Percentiles rank a stretch among this genome's conserved stretches.
Conservation (phyloP, 2,329 filamentous ascomycete genomes). For the Arthrinium puccinioides region DNA sequence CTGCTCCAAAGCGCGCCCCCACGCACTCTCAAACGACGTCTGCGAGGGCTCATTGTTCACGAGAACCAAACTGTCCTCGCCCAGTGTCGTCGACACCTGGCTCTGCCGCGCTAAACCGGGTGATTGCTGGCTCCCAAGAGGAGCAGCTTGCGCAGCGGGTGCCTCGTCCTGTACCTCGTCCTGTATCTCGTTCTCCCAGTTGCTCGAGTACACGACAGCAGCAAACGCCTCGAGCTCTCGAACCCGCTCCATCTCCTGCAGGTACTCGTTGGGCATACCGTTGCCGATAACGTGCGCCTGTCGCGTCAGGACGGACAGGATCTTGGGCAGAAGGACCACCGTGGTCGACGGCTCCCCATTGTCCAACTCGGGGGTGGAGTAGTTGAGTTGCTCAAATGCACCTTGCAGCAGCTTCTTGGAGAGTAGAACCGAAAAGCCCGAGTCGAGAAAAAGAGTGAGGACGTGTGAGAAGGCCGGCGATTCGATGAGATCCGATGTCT, state of each 20-base stretch:
- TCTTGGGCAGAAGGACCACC: conserved; percentile 67
- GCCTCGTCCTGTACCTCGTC: conserved; percentile 31
- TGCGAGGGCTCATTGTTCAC: conserved; percentile 32
- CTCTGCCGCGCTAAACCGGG: conserved; percentile 4
- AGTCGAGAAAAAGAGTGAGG: conserved; percentile 76
- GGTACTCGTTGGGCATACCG: conserved; percentile 64
- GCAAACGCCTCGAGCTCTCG: conserved; percentile 75
- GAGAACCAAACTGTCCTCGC: conserved; percentile 46
- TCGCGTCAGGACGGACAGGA: conserved; percentile 80
- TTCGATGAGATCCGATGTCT: conserved; percentile 92
- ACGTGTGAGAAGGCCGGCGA: conserved; percentile 87
- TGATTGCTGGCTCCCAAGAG: not conserved
- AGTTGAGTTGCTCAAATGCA: conserved; percentile 55
- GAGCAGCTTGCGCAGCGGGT: conserved; percentile 9
- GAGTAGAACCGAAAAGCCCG: conserved; percentile 76
- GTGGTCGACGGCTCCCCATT: conserved; percentile 43
- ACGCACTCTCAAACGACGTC: conserved; percentile 58
- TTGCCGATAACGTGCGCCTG: conserved; percentile 87
- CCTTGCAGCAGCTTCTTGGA: conserved; percentile 74
- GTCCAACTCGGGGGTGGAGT: conserved; percentile 8
- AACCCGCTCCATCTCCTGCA: conserved; percentile 69
- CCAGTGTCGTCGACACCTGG: conserved; percentile 6
- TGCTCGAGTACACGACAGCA: conserved; percentile 80
- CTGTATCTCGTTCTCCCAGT: conserved; percentile 63
- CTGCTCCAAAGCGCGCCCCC: conserved; percentile 55